phyloP scores from a whole-genome alignment of 139 green algal species.

The Chlamydomonas sp. region DNA sequence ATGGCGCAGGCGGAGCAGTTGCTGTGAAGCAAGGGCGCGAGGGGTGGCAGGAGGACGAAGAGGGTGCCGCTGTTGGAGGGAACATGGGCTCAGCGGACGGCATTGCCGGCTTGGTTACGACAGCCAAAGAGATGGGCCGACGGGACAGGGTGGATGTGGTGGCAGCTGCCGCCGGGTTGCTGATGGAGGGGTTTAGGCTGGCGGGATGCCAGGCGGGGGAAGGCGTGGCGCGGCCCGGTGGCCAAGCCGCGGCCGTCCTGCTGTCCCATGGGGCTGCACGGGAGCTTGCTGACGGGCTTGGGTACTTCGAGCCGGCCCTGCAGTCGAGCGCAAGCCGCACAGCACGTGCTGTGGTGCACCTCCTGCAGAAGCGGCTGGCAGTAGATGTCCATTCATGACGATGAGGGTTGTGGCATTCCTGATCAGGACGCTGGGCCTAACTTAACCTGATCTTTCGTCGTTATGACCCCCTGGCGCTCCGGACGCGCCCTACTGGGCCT shows the following conservation, averaged over 20 bases:
- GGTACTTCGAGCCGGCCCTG: neutral
- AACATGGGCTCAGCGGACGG: neutral
- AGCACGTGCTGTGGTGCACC: neutral
- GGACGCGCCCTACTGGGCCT: too few relatives aligned
- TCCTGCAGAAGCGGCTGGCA: neutral
- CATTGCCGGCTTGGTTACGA: neutral
- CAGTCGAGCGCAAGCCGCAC: neutral
- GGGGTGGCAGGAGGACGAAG: neutral
- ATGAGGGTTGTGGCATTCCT: too few relatives aligned
- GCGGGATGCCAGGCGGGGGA: neutral
- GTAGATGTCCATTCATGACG: neutral
- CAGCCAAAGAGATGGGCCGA: neutral
- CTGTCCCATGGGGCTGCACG: neutral
- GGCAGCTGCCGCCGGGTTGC: neutral
- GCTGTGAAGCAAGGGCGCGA: neutral
- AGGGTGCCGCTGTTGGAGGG: neutral
- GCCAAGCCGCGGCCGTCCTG: neutral
- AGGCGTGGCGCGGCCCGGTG: neutral
- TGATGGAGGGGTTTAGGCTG: neutral
- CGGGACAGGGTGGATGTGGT: neutral
- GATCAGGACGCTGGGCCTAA: too few relatives aligned
- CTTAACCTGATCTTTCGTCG: too few relatives aligned
- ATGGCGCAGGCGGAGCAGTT: neutral
- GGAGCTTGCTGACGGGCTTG: conserved; percentile 11
- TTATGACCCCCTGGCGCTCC: too few relatives aligned